Conservation (phyloP, 148 eudicot species). For the Rhododendron simsii region DNA sequence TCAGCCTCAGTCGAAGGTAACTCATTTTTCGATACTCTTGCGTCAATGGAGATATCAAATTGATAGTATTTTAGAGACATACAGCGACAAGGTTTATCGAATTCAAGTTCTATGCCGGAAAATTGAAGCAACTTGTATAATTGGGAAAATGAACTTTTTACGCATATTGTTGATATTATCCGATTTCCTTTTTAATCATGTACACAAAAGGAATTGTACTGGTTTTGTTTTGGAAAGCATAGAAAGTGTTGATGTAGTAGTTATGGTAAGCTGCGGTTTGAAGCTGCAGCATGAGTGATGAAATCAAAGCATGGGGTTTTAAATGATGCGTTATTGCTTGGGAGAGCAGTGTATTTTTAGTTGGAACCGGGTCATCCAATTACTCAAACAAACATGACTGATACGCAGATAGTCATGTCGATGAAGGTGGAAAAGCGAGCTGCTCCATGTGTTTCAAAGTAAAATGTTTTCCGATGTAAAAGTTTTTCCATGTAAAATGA, state of each 20-base stretch:
- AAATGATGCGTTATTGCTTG: background rate
- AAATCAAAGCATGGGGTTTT: background rate
- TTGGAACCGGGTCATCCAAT: background rate
- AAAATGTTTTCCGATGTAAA: too few relatives aligned
- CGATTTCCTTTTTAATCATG: background rate
- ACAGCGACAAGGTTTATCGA: background rate
- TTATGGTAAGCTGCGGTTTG: background rate
- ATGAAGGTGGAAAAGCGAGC: background rate
- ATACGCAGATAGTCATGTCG: background rate
- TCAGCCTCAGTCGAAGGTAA: conserved; percentile 43
- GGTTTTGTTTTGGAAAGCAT: background rate
- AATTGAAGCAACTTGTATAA: background rate
- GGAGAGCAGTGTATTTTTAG: background rate
- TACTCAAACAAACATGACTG: background rate
- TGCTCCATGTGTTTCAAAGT: too few relatives aligned
- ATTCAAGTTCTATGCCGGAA: background rate
- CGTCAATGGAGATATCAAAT: background rate
- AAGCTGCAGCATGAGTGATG: background rate
- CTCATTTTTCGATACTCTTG: background rate
- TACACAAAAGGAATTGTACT: background rate
- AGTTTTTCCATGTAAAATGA: too few relatives aligned
- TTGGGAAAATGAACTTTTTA: background rate
- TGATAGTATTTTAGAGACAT: background rate
- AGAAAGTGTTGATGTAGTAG: background rate
- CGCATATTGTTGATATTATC: background rate